A percentile compares a stretch with the other conserved stretches of the same genome.
Conservation (phyloP, 2,329 filamentous ascomycete species). For the Macrophomina pseudophaseolina region DNA sequence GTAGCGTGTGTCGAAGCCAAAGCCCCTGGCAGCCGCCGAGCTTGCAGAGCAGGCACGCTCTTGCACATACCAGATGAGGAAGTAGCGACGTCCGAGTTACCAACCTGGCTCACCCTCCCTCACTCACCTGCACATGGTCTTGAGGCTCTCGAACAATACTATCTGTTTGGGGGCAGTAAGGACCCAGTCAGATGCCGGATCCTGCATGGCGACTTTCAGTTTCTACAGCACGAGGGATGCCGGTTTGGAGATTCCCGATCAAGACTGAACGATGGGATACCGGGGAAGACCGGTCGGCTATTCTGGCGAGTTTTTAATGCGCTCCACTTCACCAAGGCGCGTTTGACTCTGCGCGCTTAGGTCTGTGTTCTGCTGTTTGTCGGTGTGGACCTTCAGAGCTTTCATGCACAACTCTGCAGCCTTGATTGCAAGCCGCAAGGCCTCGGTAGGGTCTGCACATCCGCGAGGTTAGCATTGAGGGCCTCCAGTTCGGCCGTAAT, state of each 20-base stretch:
- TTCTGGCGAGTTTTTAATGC: slow-evolving; percentile 63
- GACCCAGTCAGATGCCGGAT: slow-evolving; percentile 57
- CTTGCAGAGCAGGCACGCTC: too few relatives aligned
- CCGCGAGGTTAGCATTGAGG: slow-evolving; percentile 52
- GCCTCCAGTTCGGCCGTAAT: slow-evolving; percentile 30
- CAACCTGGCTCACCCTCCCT: too few relatives aligned
- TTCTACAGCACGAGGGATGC: neutral
- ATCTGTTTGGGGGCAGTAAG: slow-evolving; percentile 73
- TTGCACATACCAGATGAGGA: too few relatives aligned
- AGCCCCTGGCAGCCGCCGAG: too few relatives aligned
- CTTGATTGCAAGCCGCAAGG: slow-evolving; percentile 74
- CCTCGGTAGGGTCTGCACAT: slow-evolving; percentile 62
- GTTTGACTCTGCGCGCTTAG: slow-evolving; percentile 72
- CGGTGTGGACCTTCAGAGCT: slow-evolving; percentile 67
- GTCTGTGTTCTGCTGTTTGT: slow-evolving; percentile 66
- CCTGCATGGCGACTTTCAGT: neutral
- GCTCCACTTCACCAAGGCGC: slow-evolving; percentile 74
- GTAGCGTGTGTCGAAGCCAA: too few relatives aligned
- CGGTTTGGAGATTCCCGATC: neutral
- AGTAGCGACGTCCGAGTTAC: too few relatives aligned
- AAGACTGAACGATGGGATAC: slow-evolving; percentile 9
- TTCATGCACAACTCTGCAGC: slow-evolving; percentile 84
- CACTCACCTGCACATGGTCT: too few relatives aligned
- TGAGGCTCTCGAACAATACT: slow-evolving; percentile 76
- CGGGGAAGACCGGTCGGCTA: slow-evolving; percentile 32